A percentile compares a stretch with the other conserved stretches of the same genome.
Conservation (phyloP, 768 basidiomycete genomes). For the Sporobolomyces pararoseus region DNA sequence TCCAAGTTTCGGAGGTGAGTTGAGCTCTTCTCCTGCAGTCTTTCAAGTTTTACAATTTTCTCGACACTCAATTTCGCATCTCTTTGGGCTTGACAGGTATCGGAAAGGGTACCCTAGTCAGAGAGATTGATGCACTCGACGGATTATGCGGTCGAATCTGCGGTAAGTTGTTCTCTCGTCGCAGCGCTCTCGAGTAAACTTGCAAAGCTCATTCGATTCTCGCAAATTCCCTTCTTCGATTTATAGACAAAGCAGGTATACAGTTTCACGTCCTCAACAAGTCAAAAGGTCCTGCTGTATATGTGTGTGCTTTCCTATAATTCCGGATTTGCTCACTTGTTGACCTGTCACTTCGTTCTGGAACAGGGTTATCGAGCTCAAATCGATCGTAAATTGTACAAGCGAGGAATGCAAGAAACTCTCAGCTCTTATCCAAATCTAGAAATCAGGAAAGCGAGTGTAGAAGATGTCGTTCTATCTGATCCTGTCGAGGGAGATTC, state of each 20-base stretch:
- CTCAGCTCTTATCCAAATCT: conserved; percentile 66
- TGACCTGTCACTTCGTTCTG: background rate
- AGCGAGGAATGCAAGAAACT: conserved; percentile 69
- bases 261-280: conserved; percentile 81
- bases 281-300: conserved; percentile 70
- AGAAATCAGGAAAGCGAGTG: conserved; percentile 40
- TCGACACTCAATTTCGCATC: background rate
- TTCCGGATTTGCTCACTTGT: background rate
- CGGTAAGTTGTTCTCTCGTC: conserved; percentile 56
- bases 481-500: conserved; percentile 44
- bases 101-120: conserved; percentile 85
- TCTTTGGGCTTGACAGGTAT: too few relatives aligned
- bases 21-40: too few relatives aligned
- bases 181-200: too few relatives aligned
- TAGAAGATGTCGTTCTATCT: conserved; percentile 58
- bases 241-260: conserved; percentile 75
- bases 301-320: background rate
- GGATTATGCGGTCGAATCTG: conserved; percentile 79
- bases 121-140: conserved; percentile 85
- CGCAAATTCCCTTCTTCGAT: background rate
- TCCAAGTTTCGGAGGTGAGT: conserved; percentile 67
- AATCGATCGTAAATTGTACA: conserved; percentile 80
- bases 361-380: conserved; percentile 81
- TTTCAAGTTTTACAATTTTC: background rate
- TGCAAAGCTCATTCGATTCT: background rate